phyloP scores from a whole-genome alignment of 495 filamentous ascomycete species.

The Neurospora sp. region DNA sequence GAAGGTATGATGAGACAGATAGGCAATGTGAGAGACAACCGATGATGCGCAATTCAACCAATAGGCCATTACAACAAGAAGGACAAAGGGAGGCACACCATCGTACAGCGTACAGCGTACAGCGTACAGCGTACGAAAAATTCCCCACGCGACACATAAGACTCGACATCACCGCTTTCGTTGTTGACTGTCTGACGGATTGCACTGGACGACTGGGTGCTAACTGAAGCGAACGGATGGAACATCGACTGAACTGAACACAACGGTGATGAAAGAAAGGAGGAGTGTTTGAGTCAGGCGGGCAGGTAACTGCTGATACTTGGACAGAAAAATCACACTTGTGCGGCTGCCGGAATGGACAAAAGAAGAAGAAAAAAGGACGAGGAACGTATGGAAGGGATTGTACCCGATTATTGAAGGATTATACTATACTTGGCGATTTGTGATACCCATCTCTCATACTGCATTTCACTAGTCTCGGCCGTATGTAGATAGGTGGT shows the following conservation, averaged over 20 bases:
- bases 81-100: background rate
- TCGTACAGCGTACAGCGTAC: background rate
- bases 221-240: background rate
- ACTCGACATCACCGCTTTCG: background rate
- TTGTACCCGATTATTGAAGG: background rate
- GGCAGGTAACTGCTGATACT: background rate
- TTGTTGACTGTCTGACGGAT: background rate
- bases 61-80: background rate
- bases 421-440: background rate
- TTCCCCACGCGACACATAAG: background rate
- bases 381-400: background rate
- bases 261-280: background rate
- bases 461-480: background rate
- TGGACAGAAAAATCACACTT: background rate
- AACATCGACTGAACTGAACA: background rate
- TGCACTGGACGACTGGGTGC: background rate
- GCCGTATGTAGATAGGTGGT: background rate
- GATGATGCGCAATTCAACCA: background rate
- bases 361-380: background rate
- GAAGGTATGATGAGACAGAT: background rate
- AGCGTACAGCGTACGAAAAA: background rate
- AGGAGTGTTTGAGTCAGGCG: background rate
- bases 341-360: background rate
- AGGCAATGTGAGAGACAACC: background rate
- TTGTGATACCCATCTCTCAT: background rate